Evolutionary conservation across 306 rosid species (phyloP).

Genomic region (Quercus robur): DNA sequence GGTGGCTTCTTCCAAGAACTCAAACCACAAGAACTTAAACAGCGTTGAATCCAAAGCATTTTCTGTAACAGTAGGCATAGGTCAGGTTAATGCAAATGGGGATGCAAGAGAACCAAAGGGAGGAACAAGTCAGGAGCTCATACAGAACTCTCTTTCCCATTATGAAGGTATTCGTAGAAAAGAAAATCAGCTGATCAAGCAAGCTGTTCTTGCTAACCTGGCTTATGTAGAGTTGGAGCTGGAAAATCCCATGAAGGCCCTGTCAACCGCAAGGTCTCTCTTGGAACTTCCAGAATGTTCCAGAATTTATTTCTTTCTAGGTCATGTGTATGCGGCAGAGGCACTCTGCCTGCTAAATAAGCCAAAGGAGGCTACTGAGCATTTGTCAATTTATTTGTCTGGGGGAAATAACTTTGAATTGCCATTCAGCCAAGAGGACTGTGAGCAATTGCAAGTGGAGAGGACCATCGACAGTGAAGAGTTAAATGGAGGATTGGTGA

Average conservation of each 20-base stretch:
- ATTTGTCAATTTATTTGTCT: slow-evolving; percentile 63
- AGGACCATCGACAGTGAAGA: slow-evolving; percentile 69
- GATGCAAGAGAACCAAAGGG: slow-evolving; percentile 88
- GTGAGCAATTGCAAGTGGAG: slow-evolving; percentile 57
- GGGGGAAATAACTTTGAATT: slow-evolving; percentile 54
- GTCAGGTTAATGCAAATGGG: slow-evolving; percentile 70
- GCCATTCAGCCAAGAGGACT: slow-evolving; percentile 85
- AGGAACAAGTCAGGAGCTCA: slow-evolving; percentile 69
- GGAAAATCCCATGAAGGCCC: slow-evolving; percentile 78
- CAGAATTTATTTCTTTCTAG: slow-evolving; percentile 73
- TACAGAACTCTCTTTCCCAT: slow-evolving; percentile 74
- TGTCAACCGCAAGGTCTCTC: slow-evolving; percentile 60
- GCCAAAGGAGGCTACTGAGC: slow-evolving; percentile 83
- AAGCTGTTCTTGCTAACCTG: slow-evolving; percentile 82
- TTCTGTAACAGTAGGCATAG: slow-evolving; percentile 46
- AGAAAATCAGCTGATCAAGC: slow-evolving; percentile 76
- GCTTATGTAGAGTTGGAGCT: slow-evolving; percentile 89
- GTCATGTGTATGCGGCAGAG: slow-evolving; percentile 90
- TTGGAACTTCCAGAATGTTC: slow-evolving; percentile 83
- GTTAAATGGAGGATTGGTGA: slow-evolving; percentile 49
- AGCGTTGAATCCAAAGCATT: slow-evolving; percentile 62
- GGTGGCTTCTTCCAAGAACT: slow-evolving; percentile 48
- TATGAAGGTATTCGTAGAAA: slow-evolving; percentile 64
- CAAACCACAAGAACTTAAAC: slow-evolving; percentile 54
- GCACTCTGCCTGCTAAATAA: slow-evolving; percentile 88